Percentiles rank a stretch among this genome's conserved stretches.
Evolutionary conservation across 2,329 filamentous ascomycete species (phyloP).

Genomic region (Myotisia sp.): DNA sequence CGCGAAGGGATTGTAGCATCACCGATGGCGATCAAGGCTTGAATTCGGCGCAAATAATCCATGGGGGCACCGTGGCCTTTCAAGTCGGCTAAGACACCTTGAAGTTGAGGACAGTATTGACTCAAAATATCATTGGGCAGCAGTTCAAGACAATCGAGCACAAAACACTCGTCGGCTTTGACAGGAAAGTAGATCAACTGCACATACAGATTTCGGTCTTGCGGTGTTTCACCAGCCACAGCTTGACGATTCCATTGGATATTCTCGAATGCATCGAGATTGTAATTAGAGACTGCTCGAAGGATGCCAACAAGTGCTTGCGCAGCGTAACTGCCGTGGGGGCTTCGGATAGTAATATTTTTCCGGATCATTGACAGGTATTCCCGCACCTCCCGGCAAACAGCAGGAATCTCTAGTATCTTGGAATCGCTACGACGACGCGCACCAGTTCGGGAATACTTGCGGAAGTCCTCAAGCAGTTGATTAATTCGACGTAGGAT

Average conservation of each 20-base stretch:
- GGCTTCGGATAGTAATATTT: constrained; percentile 22
- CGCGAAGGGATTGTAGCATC: neutral
- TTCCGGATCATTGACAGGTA: constrained; percentile 20
- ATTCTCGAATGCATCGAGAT: constrained; percentile 27
- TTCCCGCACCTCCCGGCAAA: constrained; percentile 21
- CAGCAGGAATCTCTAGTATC: constrained; percentile 18
- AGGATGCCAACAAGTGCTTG: constrained; percentile 27
- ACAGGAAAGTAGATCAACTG: constrained; percentile 26
- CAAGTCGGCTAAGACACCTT: constrained; percentile 27
- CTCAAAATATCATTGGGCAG: constrained; percentile 21
- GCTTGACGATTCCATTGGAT: constrained; percentile 22
- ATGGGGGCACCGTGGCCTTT: constrained; percentile 29
- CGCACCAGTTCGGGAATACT: constrained; percentile 25
- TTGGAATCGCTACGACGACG: constrained; percentile 13
- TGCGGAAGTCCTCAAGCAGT: constrained; percentile 26
- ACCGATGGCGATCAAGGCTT: constrained; percentile 17
- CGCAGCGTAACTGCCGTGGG: constrained; percentile 26
- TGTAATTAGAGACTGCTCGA: constrained; percentile 24
- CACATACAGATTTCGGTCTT: constrained; percentile 30
- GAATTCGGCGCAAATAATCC: constrained; percentile 23
- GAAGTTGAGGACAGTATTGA: constrained; percentile 19
- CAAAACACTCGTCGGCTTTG: constrained; percentile 21
- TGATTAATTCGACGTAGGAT: constrained; percentile 22
- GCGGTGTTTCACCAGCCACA: constrained; percentile 25
- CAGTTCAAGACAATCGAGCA: constrained; percentile 27